Conservation (phyloP, 345 rosid genomes). For the Carallia pectinifolia region DNA sequence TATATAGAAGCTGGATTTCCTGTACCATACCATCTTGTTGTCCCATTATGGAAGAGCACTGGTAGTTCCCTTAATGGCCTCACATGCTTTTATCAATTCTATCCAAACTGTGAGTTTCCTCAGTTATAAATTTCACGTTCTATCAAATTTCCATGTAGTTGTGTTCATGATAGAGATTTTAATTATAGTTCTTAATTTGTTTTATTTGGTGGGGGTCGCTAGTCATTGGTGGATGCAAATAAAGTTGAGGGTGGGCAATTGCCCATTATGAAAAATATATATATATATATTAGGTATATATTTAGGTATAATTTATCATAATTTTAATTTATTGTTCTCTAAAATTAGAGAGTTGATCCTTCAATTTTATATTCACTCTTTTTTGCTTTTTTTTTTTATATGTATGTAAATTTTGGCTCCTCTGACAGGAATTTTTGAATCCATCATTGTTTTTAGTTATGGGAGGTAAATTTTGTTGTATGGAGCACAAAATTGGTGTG, state of each 20-base stretch:
- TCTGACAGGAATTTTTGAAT: too few relatives aligned
- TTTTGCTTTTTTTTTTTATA: too few relatives aligned
- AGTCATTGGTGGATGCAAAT: too few relatives aligned
- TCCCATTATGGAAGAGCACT: conserved; percentile 47
- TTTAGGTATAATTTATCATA: too few relatives aligned
- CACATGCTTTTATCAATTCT: conserved; percentile 33
- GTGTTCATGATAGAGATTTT: neutral
- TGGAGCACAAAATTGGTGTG: conserved; percentile 31
- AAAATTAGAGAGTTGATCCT: too few relatives aligned
- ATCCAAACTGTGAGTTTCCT: conserved; percentile 35
- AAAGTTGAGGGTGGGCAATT: too few relatives aligned
- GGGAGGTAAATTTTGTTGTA: conserved; percentile 8
- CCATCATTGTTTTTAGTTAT: conserved; percentile 13
- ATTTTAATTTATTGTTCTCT: too few relatives aligned
- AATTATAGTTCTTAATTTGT: neutral
- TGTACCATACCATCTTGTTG: conserved; percentile 44
- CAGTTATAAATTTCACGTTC: neutral
- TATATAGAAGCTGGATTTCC: conserved; percentile 41
- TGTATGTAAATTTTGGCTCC: too few relatives aligned
- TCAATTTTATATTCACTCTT: too few relatives aligned
- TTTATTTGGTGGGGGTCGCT: neutral
- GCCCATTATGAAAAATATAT: too few relatives aligned
- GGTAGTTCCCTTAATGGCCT: conserved; percentile 21
- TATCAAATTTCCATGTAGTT: neutral
- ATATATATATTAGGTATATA: too few relatives aligned